A percentile compares a stretch with the other conserved stretches of the same genome.
Evolutionary conservation across 2,329 filamentous ascomycete genomes (phyloP).

Genomic region (Sarocladiaceae sp.): DNA sequence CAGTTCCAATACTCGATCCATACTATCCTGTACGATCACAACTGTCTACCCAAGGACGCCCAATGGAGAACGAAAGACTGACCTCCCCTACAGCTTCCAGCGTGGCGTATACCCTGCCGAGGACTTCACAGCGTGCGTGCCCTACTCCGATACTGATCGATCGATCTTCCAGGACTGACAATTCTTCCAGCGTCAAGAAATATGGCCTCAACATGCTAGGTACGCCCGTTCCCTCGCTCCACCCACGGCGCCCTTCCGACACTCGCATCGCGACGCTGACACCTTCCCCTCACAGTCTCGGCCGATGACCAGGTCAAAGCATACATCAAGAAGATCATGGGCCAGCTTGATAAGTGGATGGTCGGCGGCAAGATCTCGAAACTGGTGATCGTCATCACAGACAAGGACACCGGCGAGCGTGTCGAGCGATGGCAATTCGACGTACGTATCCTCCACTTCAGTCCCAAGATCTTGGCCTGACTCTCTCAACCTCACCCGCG

Average conservation of each 20-base stretch:
- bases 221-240: slow-evolving; percentile 28
- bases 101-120: slow-evolving; percentile 82
- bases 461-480: no score
- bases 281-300: slow-evolving; percentile 52
- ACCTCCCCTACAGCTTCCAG: slow-evolving; percentile 60
- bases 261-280: slow-evolving; percentile 1
- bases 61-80: not conserved
- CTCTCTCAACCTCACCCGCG: not conserved
- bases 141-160: not conserved
- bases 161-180: not conserved
- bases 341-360: slow-evolving; percentile 97
- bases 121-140: slow-evolving; percentile 80
- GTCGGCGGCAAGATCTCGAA: slow-evolving; percentile 93
- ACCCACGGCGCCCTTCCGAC: not conserved
- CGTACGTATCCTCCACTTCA: slow-evolving; percentile 46
- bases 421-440: slow-evolving; percentile 98
- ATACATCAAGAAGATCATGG: slow-evolving; percentile 99
- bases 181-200: slow-evolving; percentile 67
- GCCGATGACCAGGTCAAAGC: slow-evolving; percentile 97
- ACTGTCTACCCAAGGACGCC: no score
- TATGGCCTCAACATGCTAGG: slow-evolving; percentile 97
- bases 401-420: slow-evolving; percentile 94
- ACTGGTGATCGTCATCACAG: slow-evolving; percentile 91
- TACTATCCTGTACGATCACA: slow-evolving; percentile 82
- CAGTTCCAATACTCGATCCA: slow-evolving; percentile 98